Evolutionary conservation across 805 yeast species (phyloP), one percentile per base, ranked within the genome.

Genomic region (Metschnikowia similis): DNA sequence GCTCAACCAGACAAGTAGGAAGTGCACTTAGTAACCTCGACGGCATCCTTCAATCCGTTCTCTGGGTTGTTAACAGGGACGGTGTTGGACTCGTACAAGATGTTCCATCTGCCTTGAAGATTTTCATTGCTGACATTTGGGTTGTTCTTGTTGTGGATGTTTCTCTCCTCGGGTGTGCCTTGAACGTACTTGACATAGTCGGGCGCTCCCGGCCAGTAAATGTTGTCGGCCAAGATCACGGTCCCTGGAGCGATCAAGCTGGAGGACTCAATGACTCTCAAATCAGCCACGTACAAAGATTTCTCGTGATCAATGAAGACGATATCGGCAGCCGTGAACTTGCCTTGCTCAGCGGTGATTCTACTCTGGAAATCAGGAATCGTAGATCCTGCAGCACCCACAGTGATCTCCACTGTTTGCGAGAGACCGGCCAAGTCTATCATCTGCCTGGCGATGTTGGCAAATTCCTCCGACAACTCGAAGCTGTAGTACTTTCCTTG

Each of bases 241-340:
- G 79, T 65, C 0, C 76, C 79, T 7, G 69, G 69, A 0, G 65
- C 67, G 39, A 76, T 60, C 46, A 73, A 60, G 11, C 70, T 67
- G 39, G 71, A 53, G 0, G 75, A 54, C 51, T 76, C 81, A 35
- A 74, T 53, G 4, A 72, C 64, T 32, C 79, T 58, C 31, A 74
- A 58, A 49, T 75, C 79, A 5, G 77, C 71, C 26, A 72, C 62
- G 51, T 74, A 76, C 41, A 55, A 42, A 13, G 63, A 64, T 48
- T 70, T 70, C 57, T 63, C 58, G 52, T 75, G 80, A 56, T 76
- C 76, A 42, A 76, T 62, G 47, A 76, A 68, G 4, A 71, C 56
- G 36, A 74, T 57, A 48, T 73, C 77, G 1, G 70, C 54, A 1
- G 69, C 54, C 4, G 52, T 48, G 48, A 50, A 63, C 17, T 48